A percentile compares a stretch with the other conserved stretches of the same genome.
These are phyloP conservation scores for Candida lessepsii DNA, from an alignment of 805 yeast genomes.

Conservation along the genomic window DNA sequence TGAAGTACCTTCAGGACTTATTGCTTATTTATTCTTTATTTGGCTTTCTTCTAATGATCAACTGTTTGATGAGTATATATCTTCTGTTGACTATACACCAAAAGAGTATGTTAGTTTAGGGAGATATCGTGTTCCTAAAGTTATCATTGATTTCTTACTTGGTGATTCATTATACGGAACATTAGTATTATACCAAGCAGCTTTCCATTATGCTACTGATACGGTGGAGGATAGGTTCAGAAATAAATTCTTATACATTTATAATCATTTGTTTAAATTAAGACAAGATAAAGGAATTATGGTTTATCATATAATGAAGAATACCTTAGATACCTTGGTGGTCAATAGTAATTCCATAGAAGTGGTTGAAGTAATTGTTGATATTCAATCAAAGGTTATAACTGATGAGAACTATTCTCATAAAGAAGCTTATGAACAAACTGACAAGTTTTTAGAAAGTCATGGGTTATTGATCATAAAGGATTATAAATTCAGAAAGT, in stretches of 20 bases:
- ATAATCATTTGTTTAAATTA: conserved; percentile 23
- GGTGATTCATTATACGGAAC: conserved; percentile 20
- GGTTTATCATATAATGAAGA: conserved; percentile 32
- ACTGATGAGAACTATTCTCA: conserved; percentile 18
- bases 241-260: conserved; percentile 29
- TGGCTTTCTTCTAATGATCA: conserved; percentile 28
- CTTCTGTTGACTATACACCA: conserved; percentile 21
- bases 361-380: conserved; percentile 26
- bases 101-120: conserved; percentile 15
- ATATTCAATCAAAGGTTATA: conserved; percentile 23
- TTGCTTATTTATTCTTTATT: conserved; percentile 31
- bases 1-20: conserved; percentile 13
- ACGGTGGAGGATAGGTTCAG: conserved; percentile 30
- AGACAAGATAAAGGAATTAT: conserved; percentile 22
- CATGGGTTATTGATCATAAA: conserved; percentile 12
- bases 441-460: conserved; percentile 19
- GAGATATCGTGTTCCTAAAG: conserved; percentile 25
- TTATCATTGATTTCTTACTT: conserved; percentile 26
- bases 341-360: conserved; percentile 28
- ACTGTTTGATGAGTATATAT: conserved; percentile 23
- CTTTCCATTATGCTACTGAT: conserved; percentile 29
- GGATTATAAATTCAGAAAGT: conserved; percentile 13
- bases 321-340: conserved; percentile 26
- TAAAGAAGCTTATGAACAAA: conserved; percentile 14
- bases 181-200: conserved; percentile 28